Conservation (phyloP, 129 eudicot genomes). For the Chrysanthemum lavandulifolium region DNA sequence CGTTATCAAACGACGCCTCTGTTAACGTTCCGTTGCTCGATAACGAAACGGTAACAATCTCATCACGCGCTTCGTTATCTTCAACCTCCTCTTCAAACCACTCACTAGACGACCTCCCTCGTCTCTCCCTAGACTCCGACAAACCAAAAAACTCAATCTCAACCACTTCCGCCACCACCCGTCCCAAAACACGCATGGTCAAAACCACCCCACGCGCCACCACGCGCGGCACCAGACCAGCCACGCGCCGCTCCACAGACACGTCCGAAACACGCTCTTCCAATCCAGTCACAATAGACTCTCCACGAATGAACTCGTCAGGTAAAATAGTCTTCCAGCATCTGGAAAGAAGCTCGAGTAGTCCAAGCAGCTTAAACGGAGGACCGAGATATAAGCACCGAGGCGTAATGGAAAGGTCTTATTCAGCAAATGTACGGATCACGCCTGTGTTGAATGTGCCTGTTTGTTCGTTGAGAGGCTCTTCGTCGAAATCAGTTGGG, state of each 20-base stretch:
- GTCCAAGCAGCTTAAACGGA: constrained; percentile 79
- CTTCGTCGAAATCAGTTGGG: constrained; percentile 52
- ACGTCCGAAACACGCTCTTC: too few species aligned
- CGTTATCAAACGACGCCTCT: constrained; percentile 38
- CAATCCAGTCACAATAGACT: constrained; percentile 34
- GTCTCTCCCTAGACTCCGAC: constrained; percentile 67
- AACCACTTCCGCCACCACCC: constrained; percentile 19
- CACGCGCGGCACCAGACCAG: constrained; percentile 38
- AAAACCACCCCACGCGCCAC: constrained; percentile 35
- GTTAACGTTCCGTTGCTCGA: constrained; percentile 62
- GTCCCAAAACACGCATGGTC: constrained; percentile 40
- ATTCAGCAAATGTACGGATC: constrained; percentile 74
- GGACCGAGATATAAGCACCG: constrained; percentile 59
- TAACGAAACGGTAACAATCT: constrained; percentile 42
- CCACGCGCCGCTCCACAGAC: constrained; percentile 40
- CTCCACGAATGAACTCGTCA: constrained; percentile 84
- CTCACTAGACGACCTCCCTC: constrained; percentile 68
- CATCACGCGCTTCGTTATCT: constrained; percentile 64
- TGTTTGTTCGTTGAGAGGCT: constrained; percentile 71
- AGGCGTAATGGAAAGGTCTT: constrained; percentile 66
- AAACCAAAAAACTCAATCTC: constrained; percentile 30
- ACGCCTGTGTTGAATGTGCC: constrained; percentile 89
- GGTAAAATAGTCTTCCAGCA: constrained; percentile 79
- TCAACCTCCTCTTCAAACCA: constrained; percentile 78
- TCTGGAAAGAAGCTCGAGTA: constrained; percentile 85